Evolutionary conservation across 2,329 filamentous ascomycete genomes (phyloP).

Genomic region (Alternaria conjuncta): DNA sequence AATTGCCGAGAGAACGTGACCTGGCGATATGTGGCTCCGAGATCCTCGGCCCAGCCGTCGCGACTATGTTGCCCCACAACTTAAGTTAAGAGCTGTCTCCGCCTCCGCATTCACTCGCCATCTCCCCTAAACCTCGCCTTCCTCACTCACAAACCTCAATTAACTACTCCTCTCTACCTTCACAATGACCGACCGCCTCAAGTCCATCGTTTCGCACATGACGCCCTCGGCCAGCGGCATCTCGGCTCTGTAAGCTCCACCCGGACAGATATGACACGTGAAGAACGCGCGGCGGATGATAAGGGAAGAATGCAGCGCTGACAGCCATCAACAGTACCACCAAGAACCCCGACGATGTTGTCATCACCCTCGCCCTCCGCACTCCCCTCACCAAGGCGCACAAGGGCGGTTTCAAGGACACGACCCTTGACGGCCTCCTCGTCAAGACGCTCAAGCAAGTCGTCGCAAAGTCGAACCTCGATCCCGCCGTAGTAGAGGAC

Average conservation of each 20-base stretch:
- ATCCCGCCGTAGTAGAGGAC: slow-evolving; percentile 84
- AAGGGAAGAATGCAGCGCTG: slow-evolving; percentile 2
- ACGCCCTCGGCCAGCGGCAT: slow-evolving; percentile 74
- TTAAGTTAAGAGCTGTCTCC: slow-evolving; percentile 20
- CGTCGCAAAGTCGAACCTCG: slow-evolving; percentile 72
- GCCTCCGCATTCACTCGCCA: slow-evolving; percentile 20
- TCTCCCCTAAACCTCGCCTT: background rate
- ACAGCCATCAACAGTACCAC: slow-evolving; percentile 66
- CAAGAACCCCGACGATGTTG: slow-evolving; percentile 94
- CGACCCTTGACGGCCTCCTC: slow-evolving; percentile 82
- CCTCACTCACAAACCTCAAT: slow-evolving; percentile 3
- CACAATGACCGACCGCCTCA: slow-evolving; percentile 74
- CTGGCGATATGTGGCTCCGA: slow-evolving; percentile 11
- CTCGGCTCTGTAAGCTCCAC: slow-evolving; percentile 72
- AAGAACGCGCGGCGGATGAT: background rate
- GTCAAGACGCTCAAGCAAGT: slow-evolving; percentile 78
- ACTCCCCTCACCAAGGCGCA: slow-evolving; percentile 86
- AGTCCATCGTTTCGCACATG: slow-evolving; percentile 86
- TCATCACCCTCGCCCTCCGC: slow-evolving; percentile 90
- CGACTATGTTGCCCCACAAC: slow-evolving; percentile 16
- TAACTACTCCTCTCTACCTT: background rate
- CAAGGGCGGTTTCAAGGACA: slow-evolving; percentile 97
- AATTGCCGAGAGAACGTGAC: slow-evolving; percentile 14
- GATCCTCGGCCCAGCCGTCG: slow-evolving; percentile 16
- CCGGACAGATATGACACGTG: background rate